phyloP scores from a whole-genome alignment of 768 basidiomycete genomes.

The Termitomyces sp. region DNA sequence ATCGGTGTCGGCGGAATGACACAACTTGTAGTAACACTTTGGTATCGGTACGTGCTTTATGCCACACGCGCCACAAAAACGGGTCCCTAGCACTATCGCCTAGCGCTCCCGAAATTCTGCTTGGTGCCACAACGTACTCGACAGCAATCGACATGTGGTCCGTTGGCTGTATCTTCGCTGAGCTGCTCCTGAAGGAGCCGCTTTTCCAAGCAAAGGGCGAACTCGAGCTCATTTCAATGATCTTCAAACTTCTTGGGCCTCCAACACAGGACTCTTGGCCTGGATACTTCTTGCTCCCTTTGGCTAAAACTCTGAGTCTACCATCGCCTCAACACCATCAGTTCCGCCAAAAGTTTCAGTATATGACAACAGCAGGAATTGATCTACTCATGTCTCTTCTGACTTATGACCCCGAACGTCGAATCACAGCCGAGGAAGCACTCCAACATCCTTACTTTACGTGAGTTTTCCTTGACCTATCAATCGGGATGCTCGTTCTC shows the following conservation, averaged over 20 bases:
- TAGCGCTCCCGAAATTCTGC: conserved; percentile 92
- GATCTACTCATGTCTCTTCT: conserved; percentile 81
- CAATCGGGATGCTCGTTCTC: background rate
- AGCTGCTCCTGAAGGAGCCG: conserved; percentile 91
- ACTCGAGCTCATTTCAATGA: conserved; percentile 88
- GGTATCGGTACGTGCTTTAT: conserved; percentile 77
- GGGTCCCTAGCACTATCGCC: conserved; percentile 15
- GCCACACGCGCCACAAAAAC: conserved; percentile 3
- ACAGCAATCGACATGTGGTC: conserved; percentile 99
- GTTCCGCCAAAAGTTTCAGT: conserved; percentile 83
- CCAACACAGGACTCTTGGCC: conserved; percentile 89
- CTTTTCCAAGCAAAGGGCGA: conserved; percentile 98
- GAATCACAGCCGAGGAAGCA: conserved; percentile 90
- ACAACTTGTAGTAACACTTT: conserved; percentile 95
- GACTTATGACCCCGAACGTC: conserved; percentile 83
- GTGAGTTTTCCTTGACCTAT: conserved; percentile 37
- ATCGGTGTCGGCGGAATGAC: conserved; percentile 96
- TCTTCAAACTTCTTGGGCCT: conserved; percentile 93
- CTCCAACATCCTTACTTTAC: conserved; percentile 88
- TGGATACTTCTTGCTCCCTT: conserved; percentile 72
- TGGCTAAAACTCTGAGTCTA: conserved; percentile 74
- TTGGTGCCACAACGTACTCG: conserved; percentile 91
- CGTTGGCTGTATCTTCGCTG: conserved; percentile 97
- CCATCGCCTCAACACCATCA: conserved; percentile 73
- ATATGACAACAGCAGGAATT: conserved; percentile 79